These are phyloP conservation scores for Cryptosporidium parvum DNA, from an alignment of 169 alveolate genomes.

Conservation along the genomic window DNA sequence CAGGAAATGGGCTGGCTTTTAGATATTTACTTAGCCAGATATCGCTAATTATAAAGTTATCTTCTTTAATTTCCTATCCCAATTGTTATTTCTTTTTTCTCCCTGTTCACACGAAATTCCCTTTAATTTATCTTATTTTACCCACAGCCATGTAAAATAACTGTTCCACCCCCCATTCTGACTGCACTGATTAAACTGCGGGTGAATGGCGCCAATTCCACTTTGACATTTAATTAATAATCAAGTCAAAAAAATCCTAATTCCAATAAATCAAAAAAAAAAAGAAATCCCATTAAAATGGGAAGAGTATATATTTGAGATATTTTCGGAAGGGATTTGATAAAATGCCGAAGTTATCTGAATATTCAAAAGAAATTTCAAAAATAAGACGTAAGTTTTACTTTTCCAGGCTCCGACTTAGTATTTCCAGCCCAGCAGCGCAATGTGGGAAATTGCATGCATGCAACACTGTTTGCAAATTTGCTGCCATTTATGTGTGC, in stretches of 20 bases:
- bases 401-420: not conserved
- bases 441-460: constrained; percentile 35
- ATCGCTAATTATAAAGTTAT: constrained; percentile 1
- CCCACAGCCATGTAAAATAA: not conserved
- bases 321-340: not conserved
- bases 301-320: not conserved
- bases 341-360: constrained; percentile 37
- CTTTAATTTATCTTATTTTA: not conserved
- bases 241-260: not conserved
- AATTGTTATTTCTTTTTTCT: not conserved
- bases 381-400: constrained; percentile 65
- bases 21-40: not conserved
- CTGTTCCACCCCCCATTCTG: not conserved
- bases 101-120: not conserved
- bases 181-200: constrained; percentile 23
- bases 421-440: not conserved
- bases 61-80: not conserved
- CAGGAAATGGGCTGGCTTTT: not conserved
- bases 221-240: constrained; percentile 10
- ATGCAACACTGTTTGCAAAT: constrained; percentile 13
- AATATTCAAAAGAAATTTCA: constrained; percentile 49
- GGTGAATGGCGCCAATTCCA: constrained; percentile 76
- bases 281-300: not conserved
- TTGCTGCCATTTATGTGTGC: not conserved
- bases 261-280: not conserved